Base-by-base conservation (phyloP, 768 basidiomycete species). In the Lentinula aciculospora region DNA sequence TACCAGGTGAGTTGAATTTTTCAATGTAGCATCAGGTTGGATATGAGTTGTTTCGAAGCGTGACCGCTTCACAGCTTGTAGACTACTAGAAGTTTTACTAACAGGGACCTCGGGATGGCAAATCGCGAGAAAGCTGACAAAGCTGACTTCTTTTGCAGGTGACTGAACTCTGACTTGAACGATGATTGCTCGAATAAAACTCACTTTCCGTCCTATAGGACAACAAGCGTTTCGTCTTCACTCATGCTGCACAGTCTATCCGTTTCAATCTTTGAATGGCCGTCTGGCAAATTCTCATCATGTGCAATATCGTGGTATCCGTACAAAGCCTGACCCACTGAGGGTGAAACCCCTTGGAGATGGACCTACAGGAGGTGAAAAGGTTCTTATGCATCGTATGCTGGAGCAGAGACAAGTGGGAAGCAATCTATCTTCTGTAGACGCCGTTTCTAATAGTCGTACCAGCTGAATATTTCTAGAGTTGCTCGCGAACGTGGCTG, bases 401-500 rank as follows among this genome's bases (percentile, higher is more conserved):
- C 51, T 53, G 23, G 51, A 36, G 36, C 51, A 53, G 17, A 53
- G 51, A 37, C 32, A 53, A 36, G 51, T 53, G 34, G 15, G 51
- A n/a, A 17, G 3, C 12, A 28, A 19, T 51, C 28, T 2, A 5
- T 36, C 15, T 28, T 12, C 0, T 28, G 6, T 13, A 15, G 12
- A 19, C 5, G 3, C 27, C n/a, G n/a, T n/a, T 19, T 21, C 31
- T 17, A 36, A 32, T 19, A 1, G 12, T 25, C 19, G 2, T 21
- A 28, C 23, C 36, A 53, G 51, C 34, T 37, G 9, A 53, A 53
- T 28, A 53, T 53, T 12, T 21, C 25, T 6, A 32, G 36, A 53
- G 51, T 39, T 3, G 51, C 51, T 3, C n/a, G 15, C 17, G 51
- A 53, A 15, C 32, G 23, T 13, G 27, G 13, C 12, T 53, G 51